Conservation (phyloP, 768 basidiomycete species). For the Gloeopeniophorella convolvens region DNA sequence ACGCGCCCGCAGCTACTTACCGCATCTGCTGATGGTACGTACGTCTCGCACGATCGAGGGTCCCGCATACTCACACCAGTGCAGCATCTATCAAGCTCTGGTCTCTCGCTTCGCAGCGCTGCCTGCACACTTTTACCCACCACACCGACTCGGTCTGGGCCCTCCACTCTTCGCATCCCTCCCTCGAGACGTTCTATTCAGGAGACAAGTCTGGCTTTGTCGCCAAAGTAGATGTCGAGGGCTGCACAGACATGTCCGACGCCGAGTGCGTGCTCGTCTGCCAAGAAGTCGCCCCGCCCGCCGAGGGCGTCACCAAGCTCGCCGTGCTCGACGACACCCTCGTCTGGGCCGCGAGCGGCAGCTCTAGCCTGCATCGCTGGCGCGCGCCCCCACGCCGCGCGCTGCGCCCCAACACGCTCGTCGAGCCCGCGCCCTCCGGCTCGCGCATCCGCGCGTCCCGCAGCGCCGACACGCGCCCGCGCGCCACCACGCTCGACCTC, state of each 20-base stretch:
- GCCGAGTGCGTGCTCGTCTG: slow-evolving; percentile 87
- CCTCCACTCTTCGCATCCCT: slow-evolving; percentile 79
- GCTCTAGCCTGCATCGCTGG: slow-evolving; percentile 81
- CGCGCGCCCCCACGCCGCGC: slow-evolving; percentile 49
- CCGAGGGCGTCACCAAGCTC: slow-evolving; percentile 77
- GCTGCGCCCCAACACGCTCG: slow-evolving; percentile 26
- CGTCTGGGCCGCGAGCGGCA: slow-evolving; percentile 87
- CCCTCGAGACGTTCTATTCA: slow-evolving; percentile 86
- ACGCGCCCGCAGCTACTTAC: slow-evolving; percentile 54
- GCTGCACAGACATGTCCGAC: slow-evolving; percentile 71
- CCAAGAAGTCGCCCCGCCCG: slow-evolving; percentile 39
- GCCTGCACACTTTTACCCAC: slow-evolving; percentile 93
- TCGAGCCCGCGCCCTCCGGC: slow-evolving; percentile 2
- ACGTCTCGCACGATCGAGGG: neutral
- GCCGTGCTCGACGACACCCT: slow-evolving; percentile 75
- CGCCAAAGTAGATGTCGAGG: slow-evolving; percentile 87
- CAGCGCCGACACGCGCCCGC: slow-evolving; percentile 15
- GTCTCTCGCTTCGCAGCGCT: slow-evolving; percentile 84
- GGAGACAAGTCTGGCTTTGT: slow-evolving; percentile 90
- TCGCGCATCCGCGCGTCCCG: slow-evolving; percentile 12
- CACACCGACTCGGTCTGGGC: slow-evolving; percentile 96
- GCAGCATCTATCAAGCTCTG: slow-evolving; percentile 84
- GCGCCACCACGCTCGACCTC: slow-evolving; percentile 16
- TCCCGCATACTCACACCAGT: slow-evolving; percentile 14
- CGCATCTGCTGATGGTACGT: slow-evolving; percentile 67